phyloP scores from a whole-genome alignment of 805 yeast genomes.

The Cyberlindnera nakhonratchasimensis region DNA sequence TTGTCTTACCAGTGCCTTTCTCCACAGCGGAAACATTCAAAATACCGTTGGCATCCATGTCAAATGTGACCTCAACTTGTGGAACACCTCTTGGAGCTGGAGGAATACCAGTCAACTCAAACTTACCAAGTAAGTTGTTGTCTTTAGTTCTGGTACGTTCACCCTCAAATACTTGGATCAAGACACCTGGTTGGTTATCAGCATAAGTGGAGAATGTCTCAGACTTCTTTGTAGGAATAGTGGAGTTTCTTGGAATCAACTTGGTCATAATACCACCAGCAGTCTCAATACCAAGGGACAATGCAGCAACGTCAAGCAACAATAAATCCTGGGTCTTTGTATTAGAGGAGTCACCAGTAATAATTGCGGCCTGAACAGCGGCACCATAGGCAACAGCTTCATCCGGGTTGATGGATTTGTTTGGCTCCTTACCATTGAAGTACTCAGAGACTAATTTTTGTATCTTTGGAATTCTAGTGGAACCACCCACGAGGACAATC shows the following conservation, averaged over 20 bases:
- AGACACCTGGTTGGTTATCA: conserved; percentile 99
- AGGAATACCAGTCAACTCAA: conserved; percentile 69
- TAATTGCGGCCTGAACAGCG: conserved; percentile 83
- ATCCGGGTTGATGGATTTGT: conserved; percentile 95
- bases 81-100: conserved; percentile 79
- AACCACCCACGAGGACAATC: conserved; percentile 97
- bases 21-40: conserved; percentile 95
- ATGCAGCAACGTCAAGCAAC: conserved; percentile 97
- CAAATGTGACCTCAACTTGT: conserved; percentile 73
- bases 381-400: conserved; percentile 91
- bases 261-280: conserved; percentile 99
- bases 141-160: conserved; percentile 89
- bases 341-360: conserved; percentile 72
- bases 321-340: conserved; percentile 95
- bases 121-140: conserved; percentile 75
- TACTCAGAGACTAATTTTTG: conserved; percentile 95
- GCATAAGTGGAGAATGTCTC: conserved; percentile 97
- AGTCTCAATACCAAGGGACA: conserved; percentile 97
- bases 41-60: conserved; percentile 56
- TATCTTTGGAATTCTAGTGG: conserved; percentile 98
- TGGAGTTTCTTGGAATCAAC: conserved; percentile 97
- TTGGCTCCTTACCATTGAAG: conserved; percentile 98
- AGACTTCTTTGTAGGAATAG: conserved; percentile 98
- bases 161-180: conserved; percentile 98
- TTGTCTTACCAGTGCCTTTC: conserved; percentile 98